A percentile compares a stretch with the other conserved stretches of the same genome.
Evolutionary conservation across 305 asterid genomes (phyloP).

Genomic region (Plantago lanceolata): DNA sequence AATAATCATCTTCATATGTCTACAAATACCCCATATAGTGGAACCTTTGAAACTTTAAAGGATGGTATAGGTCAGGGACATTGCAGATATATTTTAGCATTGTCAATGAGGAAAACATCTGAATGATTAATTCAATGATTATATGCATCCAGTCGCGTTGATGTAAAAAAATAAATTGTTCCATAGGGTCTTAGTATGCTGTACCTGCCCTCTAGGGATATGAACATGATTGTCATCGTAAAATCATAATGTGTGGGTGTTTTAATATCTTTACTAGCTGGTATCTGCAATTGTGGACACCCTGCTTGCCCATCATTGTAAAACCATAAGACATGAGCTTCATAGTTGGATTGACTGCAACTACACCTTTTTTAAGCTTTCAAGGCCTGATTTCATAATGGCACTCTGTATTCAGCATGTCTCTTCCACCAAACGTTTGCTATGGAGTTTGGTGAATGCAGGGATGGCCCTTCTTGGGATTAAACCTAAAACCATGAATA

Average conservation of each 20-base stretch:
- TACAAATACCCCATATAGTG: background rate
- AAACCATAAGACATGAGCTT: too few relatives aligned
- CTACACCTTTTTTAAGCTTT: background rate
- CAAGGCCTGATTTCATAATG: background rate
- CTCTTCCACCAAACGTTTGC: background rate
- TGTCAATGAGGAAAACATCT: background rate
- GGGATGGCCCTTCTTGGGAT: background rate
- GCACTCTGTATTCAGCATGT: background rate
- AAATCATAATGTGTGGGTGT: too few relatives aligned
- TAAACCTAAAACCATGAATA: background rate
- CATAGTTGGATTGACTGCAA: background rate
- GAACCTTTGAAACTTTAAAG: background rate
- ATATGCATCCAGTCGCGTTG: too few relatives aligned
- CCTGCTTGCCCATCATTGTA: too few relatives aligned
- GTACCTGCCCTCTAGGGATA: too few relatives aligned
- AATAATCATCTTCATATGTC: slow-evolving; percentile 1
- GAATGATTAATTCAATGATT: background rate
- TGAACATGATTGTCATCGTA: too few relatives aligned
- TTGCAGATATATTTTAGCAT: background rate
- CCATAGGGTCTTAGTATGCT: too few relatives aligned
- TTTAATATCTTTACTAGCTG: too few relatives aligned
- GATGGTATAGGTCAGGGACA: background rate
- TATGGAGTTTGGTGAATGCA: background rate
- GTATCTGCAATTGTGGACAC: too few relatives aligned
- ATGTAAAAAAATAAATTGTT: too few relatives aligned